phyloP scores from a whole-genome alignment of 2,329 filamentous ascomycete species.

The Trichoderma brevicompactum region DNA sequence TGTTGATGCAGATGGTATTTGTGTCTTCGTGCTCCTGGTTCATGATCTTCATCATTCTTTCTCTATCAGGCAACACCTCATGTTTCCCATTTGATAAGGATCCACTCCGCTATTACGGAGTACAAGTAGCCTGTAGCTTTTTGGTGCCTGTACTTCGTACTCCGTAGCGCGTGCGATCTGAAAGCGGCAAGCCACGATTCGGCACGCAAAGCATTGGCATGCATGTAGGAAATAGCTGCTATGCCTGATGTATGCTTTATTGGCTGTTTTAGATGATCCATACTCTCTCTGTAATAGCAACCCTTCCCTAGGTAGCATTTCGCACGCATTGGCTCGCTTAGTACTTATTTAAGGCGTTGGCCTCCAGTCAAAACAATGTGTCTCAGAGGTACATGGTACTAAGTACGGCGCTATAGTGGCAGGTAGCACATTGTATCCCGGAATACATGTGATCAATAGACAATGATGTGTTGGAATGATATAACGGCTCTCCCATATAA shows the following conservation, averaged over 20 bases:
- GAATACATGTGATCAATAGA: not conserved
- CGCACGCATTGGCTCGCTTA: not conserved
- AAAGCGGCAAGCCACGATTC: not conserved
- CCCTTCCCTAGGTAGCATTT: not conserved
- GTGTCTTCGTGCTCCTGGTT: not conserved
- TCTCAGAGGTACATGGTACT: too few species aligned
- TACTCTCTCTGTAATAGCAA: not conserved
- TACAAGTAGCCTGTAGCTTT: too few species aligned
- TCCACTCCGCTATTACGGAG: not conserved
- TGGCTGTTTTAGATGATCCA: not conserved
- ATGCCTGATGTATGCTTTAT: not conserved
- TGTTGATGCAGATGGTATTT: not conserved
- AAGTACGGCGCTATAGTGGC: too few species aligned
- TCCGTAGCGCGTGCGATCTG: too few species aligned
- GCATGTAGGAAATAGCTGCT: not conserved
- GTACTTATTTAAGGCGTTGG: not conserved
- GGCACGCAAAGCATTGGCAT: not conserved
- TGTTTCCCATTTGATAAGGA: not conserved
- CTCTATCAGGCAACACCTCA: too few species aligned
- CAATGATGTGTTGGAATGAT: not conserved
- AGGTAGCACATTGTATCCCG: too few species aligned
- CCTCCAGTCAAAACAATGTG: not conserved
- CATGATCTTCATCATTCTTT: not conserved
- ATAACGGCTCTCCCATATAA: too few species aligned
- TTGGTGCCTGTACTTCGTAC: too few species aligned